Base-by-base conservation (phyloP, 345 rosid genomes). In the Xanthoceras sorbifolium region DNA sequence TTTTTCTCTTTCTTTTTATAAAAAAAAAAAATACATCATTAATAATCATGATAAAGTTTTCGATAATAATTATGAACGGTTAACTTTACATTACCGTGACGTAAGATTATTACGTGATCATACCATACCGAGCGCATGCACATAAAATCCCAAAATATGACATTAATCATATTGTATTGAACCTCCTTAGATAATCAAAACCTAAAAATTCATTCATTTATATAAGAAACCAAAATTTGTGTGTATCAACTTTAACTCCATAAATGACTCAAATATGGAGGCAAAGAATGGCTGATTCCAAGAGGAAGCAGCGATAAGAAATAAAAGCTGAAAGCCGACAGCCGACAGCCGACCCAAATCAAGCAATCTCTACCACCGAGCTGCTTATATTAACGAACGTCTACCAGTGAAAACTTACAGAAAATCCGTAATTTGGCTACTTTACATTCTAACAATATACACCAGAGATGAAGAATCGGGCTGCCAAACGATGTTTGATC, bases 301-400 rank as follows among this genome's bases (percentile, higher is more conserved):
- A 7, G 17, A 26, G 76, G 67, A 73, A 73, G 57, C 67, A 61
- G 67, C 67, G 20, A 40, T 20, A 44, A 61, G 18, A 63, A 73
- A 26, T 9, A 14, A 42, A 29, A 31, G 22, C 29, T 6, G 42
- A 31, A 26, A 29, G 48, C 70, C 48, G 40, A 66, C n/a, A n/a
- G n/a, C n/a, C n/a, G n/a, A n/a, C 18, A 26, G 20, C 36, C 40
- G 8, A 4, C 31, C 31, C 22, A 64, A 64, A 28, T n/a, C 46
- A 22, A 46, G 77, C 69, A 6, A 25, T 3, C 36, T 38, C 54
- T 8, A 3, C 32, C 6, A 48, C n/a, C 29, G 29, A n/a, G 57
- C 61, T 46, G 26, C 62, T 64, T 63, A 20, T 11, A 60, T 22
- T n/a, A 34, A 64, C 22, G 46, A n/a, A 62, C n/a, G 48, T 23